These are phyloP conservation scores for Aschersonia sp. DNA, from an alignment of 2,329 filamentous ascomycete species.

Conservation along the genomic window DNA sequence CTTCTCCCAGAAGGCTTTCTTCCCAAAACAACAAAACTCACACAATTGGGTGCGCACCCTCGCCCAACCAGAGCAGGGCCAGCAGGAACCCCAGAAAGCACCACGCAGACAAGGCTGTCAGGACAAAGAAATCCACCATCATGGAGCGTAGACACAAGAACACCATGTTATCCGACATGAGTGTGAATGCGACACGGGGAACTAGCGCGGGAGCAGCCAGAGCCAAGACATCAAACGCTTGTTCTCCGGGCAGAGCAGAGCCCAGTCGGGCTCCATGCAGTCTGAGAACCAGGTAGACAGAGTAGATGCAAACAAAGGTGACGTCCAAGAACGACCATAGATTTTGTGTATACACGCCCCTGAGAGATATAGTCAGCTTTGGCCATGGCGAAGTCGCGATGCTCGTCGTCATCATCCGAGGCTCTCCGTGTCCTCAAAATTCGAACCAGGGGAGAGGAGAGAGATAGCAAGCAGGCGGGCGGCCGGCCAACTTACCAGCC, in stretches of 20 bases:
- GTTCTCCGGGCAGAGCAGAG: slow-evolving; percentile 36
- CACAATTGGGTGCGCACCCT: slow-evolving; percentile 45
- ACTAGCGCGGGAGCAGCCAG: slow-evolving; percentile 67
- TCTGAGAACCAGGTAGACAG: slow-evolving; percentile 52
- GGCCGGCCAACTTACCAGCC: slow-evolving; percentile 32
- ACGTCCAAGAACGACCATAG: slow-evolving; percentile 81
- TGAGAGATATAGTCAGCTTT: slow-evolving; percentile 9
- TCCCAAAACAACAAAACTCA: too few species aligned
- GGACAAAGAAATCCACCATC: slow-evolving; percentile 73
- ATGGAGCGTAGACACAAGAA: slow-evolving; percentile 71
- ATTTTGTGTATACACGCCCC: slow-evolving; percentile 77
- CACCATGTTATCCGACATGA: slow-evolving; percentile 72
- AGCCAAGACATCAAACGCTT: slow-evolving; percentile 65
- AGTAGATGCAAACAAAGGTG: slow-evolving; percentile 59
- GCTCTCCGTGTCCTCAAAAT: too few species aligned
- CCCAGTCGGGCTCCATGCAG: slow-evolving; percentile 45
- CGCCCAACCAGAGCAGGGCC: slow-evolving; percentile 64
- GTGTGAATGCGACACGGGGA: slow-evolving; percentile 67
- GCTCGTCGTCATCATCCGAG: too few species aligned
- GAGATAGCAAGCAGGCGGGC: too few species aligned
- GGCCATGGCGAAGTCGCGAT: too few species aligned
- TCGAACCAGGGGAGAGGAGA: too few species aligned
- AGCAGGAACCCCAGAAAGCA: slow-evolving; percentile 74
- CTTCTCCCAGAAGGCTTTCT: too few species aligned
- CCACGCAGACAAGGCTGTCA: slow-evolving; percentile 65